Evolutionary conservation across 106 monocot species (phyloP), one percentile per base, ranked within the genome.

Genomic region (Acanthochlamys bracteata): DNA sequence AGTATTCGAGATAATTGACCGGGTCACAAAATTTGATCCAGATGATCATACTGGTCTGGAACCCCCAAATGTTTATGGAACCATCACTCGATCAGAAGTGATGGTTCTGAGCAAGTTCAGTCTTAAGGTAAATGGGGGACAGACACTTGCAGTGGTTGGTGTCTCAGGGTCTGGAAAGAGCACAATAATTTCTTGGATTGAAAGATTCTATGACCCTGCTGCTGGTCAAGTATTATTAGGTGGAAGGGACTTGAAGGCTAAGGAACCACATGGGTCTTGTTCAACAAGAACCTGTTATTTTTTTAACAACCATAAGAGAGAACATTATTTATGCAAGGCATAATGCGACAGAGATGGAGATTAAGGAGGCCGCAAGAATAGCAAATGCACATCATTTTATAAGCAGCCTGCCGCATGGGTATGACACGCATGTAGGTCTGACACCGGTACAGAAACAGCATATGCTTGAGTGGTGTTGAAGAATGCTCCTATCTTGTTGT

Each of bases 381-480:
- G 98, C 98, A 24, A 99, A 99, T 66, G 98, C 98, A 2, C 98
- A 99, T 66, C 98, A 99, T 77, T 99, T 99, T 68, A 92, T 99
- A 40, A 99, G 98, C 75, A 92, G 92, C 66, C 73, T 99, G 40
- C 92, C 98, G 26, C 98, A 99, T 71, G 98, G 98, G 2, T 99
- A 99, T 25, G 98, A 99, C 47, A 99, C 98, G 3, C 89, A 99
- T 64, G 77, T 92, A 7, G 98, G 98, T 67, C 52, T 99, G 73
- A 99, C 89, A 27, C 79, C 85, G 8, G 98, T 92, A 17, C 98
- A 99, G 63, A 99, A 99, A 70, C 98, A 99, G 72, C 71, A 92
- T 60, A 92, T 26, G 98, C 98, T 47, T 74, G 98, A 12, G 98
- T 99, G 9, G 78, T 99, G 4, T 71, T 99, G 39, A 99, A 99